phyloP scores from a whole-genome alignment of 2,329 filamentous ascomycete species.

The Parastagonospora avenae region DNA sequence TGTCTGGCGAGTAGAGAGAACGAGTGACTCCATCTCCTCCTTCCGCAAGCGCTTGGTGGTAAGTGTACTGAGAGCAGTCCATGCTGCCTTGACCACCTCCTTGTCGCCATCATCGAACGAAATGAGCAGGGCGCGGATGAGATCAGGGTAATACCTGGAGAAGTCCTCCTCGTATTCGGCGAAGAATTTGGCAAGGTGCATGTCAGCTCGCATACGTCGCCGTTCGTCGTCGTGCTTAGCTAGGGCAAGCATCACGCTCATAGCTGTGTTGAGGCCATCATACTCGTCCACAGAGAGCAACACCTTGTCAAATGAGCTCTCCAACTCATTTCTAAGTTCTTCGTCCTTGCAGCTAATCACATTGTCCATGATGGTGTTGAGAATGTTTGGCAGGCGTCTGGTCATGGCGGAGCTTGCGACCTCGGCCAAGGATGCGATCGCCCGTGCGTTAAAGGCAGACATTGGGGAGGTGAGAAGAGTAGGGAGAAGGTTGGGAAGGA shows the following conservation, averaged over 20 bases:
- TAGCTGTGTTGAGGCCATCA: constrained; percentile 92
- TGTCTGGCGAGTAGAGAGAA: constrained; percentile 82
- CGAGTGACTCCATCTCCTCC: constrained; percentile 96
- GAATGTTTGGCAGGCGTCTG: constrained; percentile 82
- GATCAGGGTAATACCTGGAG: constrained; percentile 93
- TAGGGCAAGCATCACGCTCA: constrained; percentile 88
- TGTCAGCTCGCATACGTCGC: constrained; percentile 76
- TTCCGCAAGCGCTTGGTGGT: constrained; percentile 84
- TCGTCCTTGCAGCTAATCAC: constrained; percentile 79
- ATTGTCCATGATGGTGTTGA: constrained; percentile 94
- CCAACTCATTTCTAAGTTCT: constrained; percentile 73
- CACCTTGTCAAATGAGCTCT: constrained; percentile 83
- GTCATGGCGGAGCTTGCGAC: constrained; percentile 93
- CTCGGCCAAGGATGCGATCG: constrained; percentile 87
- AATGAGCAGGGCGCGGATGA: constrained; percentile 86
- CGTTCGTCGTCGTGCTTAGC: constrained; percentile 92
- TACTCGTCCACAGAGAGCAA: constrained; percentile 93
- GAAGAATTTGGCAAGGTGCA: constrained; percentile 87
- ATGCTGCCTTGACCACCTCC: constrained; percentile 86
- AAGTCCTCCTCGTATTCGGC: constrained; percentile 80
- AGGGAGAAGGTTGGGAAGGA: constrained; percentile 92
- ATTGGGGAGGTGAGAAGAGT: constrained; percentile 90
- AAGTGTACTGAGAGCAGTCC: constrained; percentile 83
- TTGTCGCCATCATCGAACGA: constrained; percentile 87
- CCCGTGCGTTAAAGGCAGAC: constrained; percentile 91